These are phyloP conservation scores for Tylopilus orsonianus DNA, from an alignment of 1,284 basidiomycete species.

Conservation along the genomic window DNA sequence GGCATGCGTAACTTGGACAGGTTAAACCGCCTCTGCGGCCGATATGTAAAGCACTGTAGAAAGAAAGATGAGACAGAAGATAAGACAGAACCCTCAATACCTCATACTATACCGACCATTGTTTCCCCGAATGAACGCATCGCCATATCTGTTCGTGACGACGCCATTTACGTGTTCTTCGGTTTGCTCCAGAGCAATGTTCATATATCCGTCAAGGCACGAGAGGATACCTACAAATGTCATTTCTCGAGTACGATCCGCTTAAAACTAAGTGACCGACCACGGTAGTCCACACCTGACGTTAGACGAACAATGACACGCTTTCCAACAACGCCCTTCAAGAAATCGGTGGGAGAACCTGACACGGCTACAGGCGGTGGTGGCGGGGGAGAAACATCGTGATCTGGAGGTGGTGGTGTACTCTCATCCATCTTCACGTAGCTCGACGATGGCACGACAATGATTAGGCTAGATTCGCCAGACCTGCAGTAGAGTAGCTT, in stretches of 20 bases:
- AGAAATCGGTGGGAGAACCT: conserved; percentile 86
- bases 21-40: conserved; percentile 40
- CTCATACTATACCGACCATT: conserved; percentile 68
- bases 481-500: conserved; percentile 5
- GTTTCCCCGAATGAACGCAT: conserved; percentile 95
- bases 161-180: conserved; percentile 90
- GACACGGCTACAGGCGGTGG: conserved; percentile 44
- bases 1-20: neutral
- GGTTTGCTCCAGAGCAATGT: conserved; percentile 96
- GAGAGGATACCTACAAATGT: conserved; percentile 77
- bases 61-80: neutral
- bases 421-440: conserved; percentile 26
- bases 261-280: conserved; percentile 44
- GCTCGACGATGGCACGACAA: neutral
- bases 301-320: conserved; percentile 91
- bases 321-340: conserved; percentile 95
- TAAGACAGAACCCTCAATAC: neutral
- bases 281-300: conserved; percentile 96
- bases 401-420: conserved; percentile 34
- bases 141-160: conserved; percentile 87
- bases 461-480: neutral
- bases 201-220: conserved; percentile 98
- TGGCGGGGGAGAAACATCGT: conserved; percentile 43
- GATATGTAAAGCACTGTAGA: conserved; percentile 45
- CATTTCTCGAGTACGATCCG: neutral